phyloP scores from a whole-genome alignment of 2,329 filamentous ascomycete species.

The Coniochaeta sp. region DNA sequence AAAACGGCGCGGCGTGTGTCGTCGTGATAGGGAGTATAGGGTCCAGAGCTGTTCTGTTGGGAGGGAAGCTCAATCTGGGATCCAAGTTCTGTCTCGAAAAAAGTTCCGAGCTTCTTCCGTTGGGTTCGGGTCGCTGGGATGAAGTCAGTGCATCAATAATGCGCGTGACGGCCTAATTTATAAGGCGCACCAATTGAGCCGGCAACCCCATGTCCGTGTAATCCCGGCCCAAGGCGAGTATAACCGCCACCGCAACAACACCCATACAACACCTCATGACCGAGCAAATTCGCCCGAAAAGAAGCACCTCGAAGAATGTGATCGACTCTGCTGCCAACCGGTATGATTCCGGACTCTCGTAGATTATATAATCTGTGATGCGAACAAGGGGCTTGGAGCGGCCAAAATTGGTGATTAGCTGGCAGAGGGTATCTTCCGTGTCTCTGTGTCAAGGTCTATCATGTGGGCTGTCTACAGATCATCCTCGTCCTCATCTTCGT shows the following conservation, averaged over 20 bases:
- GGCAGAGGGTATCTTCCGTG: not conserved
- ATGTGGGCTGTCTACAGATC: not conserved
- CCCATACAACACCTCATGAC: not conserved
- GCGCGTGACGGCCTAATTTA: not conserved
- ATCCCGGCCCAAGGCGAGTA: not conserved
- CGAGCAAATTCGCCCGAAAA: not conserved
- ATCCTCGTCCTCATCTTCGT: not conserved
- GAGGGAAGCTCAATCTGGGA: not conserved
- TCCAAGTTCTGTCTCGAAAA: constrained; percentile 1
- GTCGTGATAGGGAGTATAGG: not conserved
- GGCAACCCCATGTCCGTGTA: not conserved
- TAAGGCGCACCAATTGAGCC: not conserved
- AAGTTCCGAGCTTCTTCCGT: constrained; percentile 2
- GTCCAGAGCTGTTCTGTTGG: not conserved
- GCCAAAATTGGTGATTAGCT: not conserved
- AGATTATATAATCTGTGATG: not conserved
- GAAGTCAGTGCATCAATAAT: not conserved
- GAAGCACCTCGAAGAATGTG: not conserved
- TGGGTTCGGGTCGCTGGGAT: not conserved
- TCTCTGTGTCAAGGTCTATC: not conserved
- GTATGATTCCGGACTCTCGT: not conserved
- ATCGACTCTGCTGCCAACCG: not conserved
- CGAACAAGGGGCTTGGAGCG: not conserved
- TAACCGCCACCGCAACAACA: not conserved
- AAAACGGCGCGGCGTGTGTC: not conserved